phyloP scores from a whole-genome alignment of 306 rosid genomes.

The Albizia julibrissin region DNA sequence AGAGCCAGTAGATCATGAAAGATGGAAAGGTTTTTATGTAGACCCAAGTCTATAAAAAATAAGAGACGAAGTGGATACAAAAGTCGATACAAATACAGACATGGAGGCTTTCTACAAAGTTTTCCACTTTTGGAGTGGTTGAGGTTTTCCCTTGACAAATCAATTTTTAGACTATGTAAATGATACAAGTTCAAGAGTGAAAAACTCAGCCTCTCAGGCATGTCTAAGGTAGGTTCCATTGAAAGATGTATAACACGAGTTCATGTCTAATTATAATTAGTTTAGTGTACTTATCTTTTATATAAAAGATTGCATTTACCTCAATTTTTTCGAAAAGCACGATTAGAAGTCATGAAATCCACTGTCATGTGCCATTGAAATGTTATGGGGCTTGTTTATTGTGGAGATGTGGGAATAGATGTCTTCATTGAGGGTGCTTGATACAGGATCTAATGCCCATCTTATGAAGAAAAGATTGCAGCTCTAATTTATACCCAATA shows the following conservation, averaged over 20 bases:
- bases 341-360: background rate
- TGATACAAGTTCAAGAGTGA: background rate
- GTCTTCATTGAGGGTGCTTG: constrained; percentile 24
- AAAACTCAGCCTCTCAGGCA: background rate
- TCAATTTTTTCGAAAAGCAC: background rate
- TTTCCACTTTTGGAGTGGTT: background rate
- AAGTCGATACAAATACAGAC: background rate
- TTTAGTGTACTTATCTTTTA: background rate
- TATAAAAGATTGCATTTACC: background rate
- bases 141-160: background rate
- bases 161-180: background rate
- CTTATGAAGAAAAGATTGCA: constrained; percentile 25
- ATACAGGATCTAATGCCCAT: background rate
- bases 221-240: background rate
- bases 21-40: background rate
- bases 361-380: background rate
- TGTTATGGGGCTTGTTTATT: background rate
- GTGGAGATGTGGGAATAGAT: constrained; percentile 6
- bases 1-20: constrained; percentile 15
- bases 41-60: background rate
- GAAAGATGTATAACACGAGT: background rate
- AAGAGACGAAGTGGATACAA: background rate
- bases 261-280: background rate
- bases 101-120: background rate
- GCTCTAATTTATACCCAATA: background rate